phyloP scores from a whole-genome alignment of 1,284 basidiomycete genomes.

The Trichosporon inkin region DNA sequence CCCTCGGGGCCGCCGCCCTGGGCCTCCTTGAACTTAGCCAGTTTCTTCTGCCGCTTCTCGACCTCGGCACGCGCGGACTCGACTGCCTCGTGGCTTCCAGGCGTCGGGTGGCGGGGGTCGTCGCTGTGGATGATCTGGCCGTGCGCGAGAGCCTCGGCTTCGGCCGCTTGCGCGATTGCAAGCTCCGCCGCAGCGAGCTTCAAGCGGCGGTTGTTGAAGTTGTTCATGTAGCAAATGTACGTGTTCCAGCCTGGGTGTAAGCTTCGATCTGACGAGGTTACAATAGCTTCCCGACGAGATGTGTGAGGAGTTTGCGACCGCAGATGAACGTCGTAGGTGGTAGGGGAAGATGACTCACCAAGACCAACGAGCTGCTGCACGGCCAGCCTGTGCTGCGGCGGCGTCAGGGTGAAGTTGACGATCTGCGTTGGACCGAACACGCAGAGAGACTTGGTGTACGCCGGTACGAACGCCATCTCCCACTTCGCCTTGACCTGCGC shows the following conservation, averaged over 20 bases:
- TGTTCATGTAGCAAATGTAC: slow-evolving; percentile 41
- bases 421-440: slow-evolving; percentile 76
- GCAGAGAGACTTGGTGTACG: slow-evolving; percentile 43
- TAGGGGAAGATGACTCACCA: slow-evolving; percentile 49
- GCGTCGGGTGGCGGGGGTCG: slow-evolving; percentile 11
- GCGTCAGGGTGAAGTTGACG: slow-evolving; percentile 74
- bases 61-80: slow-evolving; percentile 23
- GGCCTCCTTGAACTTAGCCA: slow-evolving; percentile 24
- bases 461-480: slow-evolving; percentile 37
- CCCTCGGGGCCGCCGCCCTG: slow-evolving; percentile 37
- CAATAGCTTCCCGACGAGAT: neutral
- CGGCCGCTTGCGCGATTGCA: slow-evolving; percentile 24
- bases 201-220: slow-evolving; percentile 36
- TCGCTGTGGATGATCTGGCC: slow-evolving; percentile 1
- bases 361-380: slow-evolving; percentile 72
- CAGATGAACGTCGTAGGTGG: neutral
- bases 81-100: slow-evolving; percentile 20
- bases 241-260: slow-evolving; percentile 58
- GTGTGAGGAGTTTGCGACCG: neutral
- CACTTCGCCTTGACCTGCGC: slow-evolving; percentile 42
- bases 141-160: slow-evolving; percentile 27
- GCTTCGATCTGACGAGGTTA: neutral
- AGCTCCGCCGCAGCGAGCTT: slow-evolving; percentile 23
- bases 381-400: slow-evolving; percentile 71
- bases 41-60: slow-evolving; percentile 24